Conservation (phyloP, 768 basidiomycete genomes). For the Tricholoma terreum region DNA sequence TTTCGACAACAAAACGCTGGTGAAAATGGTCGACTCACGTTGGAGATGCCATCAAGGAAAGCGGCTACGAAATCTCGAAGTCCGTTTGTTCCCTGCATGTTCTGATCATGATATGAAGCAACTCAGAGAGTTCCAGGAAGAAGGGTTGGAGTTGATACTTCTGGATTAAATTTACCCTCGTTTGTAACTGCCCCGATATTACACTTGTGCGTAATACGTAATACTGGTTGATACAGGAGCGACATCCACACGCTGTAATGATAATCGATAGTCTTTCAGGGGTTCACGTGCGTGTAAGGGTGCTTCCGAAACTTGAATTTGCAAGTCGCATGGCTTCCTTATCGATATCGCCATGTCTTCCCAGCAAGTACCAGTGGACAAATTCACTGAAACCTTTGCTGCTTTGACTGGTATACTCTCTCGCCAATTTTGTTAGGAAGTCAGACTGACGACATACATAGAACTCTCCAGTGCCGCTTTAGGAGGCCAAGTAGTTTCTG, state of each 20-base stretch:
- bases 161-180: not conserved
- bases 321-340: not conserved
- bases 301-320: not conserved
- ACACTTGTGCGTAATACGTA: too few relatives aligned
- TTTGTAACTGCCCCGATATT: too few relatives aligned
- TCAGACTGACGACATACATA: constrained; percentile 25
- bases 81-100: constrained; percentile 25
- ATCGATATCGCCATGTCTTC: constrained; percentile 37
- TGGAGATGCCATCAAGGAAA: constrained; percentile 22
- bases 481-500: constrained; percentile 68
- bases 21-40: constrained; percentile 35
- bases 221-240: too few relatives aligned
- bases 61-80: constrained; percentile 26
- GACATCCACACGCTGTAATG: too few relatives aligned
- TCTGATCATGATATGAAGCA: constrained; percentile 29
- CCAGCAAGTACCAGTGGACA: constrained; percentile 41
- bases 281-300: too few relatives aligned
- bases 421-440: not conserved
- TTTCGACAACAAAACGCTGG: constrained; percentile 27
- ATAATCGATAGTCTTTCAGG: too few relatives aligned
- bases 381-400: constrained; percentile 47
- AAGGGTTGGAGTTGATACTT: constrained; percentile 30
- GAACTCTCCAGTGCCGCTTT: constrained; percentile 88
- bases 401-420: constrained; percentile 43
- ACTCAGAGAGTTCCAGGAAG: constrained; percentile 28